phyloP scores from a whole-genome alignment of 768 basidiomycete genomes.

The button mushroom (Agaricus bisporus) region DNA sequence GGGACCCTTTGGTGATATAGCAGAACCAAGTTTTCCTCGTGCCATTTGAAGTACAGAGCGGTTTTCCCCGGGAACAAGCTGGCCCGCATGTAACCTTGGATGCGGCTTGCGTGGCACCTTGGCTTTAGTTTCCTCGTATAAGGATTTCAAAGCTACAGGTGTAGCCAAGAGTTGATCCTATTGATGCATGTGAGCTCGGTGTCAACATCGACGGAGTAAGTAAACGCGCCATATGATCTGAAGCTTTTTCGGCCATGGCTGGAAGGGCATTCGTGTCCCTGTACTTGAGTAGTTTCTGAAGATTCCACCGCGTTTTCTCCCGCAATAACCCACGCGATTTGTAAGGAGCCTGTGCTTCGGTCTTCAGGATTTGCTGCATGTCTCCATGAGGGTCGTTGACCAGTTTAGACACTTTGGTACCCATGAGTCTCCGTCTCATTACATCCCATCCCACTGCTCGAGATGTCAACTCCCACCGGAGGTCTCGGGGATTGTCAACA shows the following conservation, averaged over 20 bases:
- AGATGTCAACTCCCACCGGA: slow-evolving; percentile 85
- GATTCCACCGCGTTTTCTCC: slow-evolving; percentile 64
- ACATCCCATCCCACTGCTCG: slow-evolving; percentile 85
- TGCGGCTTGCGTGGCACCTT: slow-evolving; percentile 22
- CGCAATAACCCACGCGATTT: slow-evolving; percentile 42
- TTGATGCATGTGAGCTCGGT: slow-evolving; percentile 4
- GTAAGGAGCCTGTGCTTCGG: slow-evolving; percentile 37
- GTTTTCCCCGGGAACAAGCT: slow-evolving; percentile 51
- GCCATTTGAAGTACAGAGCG: slow-evolving; percentile 49
- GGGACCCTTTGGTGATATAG: slow-evolving; percentile 18
- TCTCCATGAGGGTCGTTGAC: slow-evolving; percentile 46
- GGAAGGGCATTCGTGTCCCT: slow-evolving; percentile 38
- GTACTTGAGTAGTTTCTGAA: slow-evolving; percentile 68
- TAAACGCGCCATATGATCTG: slow-evolving; percentile 53
- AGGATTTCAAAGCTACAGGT: slow-evolving; percentile 45
- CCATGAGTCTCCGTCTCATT: slow-evolving; percentile 47
- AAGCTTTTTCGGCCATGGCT: slow-evolving; percentile 50
- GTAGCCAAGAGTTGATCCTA: slow-evolving; percentile 67
- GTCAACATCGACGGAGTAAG: slow-evolving; percentile 4
- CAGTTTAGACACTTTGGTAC: slow-evolving; percentile 35
- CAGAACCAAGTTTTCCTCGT: slow-evolving; percentile 40
- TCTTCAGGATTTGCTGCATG: slow-evolving; percentile 38
- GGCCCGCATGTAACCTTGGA: slow-evolving; percentile 42
- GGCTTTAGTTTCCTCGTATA: slow-evolving; percentile 38
- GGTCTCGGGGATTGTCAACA: slow-evolving; percentile 90